Conservation (phyloP, 208 protist species). For the Trypanosoma grayi region DNA sequence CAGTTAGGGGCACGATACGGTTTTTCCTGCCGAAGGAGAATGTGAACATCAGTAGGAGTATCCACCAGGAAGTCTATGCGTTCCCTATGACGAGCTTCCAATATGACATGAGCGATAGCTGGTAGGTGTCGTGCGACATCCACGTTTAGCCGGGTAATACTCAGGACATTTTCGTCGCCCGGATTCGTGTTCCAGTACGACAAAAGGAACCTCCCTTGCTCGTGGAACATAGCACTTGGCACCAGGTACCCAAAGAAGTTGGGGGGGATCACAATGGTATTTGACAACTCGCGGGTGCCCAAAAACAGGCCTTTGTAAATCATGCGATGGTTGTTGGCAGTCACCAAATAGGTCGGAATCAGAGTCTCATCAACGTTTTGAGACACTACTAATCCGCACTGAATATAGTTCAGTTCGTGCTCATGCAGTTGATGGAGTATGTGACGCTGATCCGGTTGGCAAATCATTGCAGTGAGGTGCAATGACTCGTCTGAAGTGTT, state of each 20-base stretch:
- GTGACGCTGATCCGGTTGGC: constrained; percentile 78
- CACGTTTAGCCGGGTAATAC: constrained; percentile 38
- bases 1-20: constrained; percentile 47
- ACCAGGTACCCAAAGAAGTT: constrained; percentile 78
- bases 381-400: constrained; percentile 56
- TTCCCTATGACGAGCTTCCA: constrained; percentile 42
- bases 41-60: constrained; percentile 67
- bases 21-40: constrained; percentile 73
- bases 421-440: constrained; percentile 59
- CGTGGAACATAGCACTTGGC: constrained; percentile 59
- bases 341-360: constrained; percentile 76
- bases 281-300: constrained; percentile 59
- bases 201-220: constrained; percentile 81
- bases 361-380: constrained; percentile 33
- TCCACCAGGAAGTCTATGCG: constrained; percentile 83
- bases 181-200: constrained; percentile 65
- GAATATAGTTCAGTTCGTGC: constrained; percentile 69
- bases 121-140: constrained; percentile 60
- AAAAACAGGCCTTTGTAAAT: constrained; percentile 64
- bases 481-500: constrained; percentile 52
- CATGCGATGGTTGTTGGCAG: constrained; percentile 74
- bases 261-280: constrained; percentile 62
- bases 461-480: constrained; percentile 69
- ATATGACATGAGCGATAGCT: constrained; percentile 64
- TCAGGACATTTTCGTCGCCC: constrained; percentile 38